These are phyloP conservation scores for Nothophoma quercina DNA, from an alignment of 2,329 filamentous ascomycete species.

Conservation along the genomic window DNA sequence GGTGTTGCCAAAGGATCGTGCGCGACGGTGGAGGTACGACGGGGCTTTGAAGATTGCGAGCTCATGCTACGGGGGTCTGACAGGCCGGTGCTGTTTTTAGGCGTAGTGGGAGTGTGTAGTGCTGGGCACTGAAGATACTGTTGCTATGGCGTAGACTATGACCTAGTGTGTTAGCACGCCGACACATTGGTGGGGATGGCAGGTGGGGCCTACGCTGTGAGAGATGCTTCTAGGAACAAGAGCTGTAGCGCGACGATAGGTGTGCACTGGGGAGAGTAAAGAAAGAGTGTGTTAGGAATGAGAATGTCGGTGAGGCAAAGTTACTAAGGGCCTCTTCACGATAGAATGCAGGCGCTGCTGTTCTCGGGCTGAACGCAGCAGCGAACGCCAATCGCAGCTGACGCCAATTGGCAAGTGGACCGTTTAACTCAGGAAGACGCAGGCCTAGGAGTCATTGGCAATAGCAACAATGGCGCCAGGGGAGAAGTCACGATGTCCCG, in stretches of 20 bases:
- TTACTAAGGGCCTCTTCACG: conserved; percentile 1
- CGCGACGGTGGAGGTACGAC: conserved; percentile 50
- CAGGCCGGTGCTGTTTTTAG: conserved; percentile 22
- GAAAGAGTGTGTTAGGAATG: conserved; percentile 1
- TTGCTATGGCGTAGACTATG: conserved; percentile 28
- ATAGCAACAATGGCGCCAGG: conserved; percentile 3
- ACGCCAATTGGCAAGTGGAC: conserved; percentile 7
- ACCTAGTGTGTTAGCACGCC: conserved; percentile 18
- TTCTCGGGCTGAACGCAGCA: conserved; percentile 2
- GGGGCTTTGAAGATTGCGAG: conserved; percentile 49
- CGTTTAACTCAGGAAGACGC: conserved; percentile 4
- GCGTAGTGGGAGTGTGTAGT: conserved; percentile 14
- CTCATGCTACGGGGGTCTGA: conserved; percentile 47
- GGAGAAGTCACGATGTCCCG: conserved; percentile 14
- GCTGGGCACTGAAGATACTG: conserved; percentile 26
- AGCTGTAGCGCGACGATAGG: conserved; percentile 23
- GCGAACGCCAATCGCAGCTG: conserved; percentile 12
- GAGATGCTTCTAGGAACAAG: conserved; percentile 22
- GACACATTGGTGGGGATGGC: conserved; percentile 17
- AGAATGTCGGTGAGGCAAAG: conserved; percentile 13
- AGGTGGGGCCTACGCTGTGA: conserved; percentile 26
- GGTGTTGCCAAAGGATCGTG: conserved; percentile 66
- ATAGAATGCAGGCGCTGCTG: conserved; percentile 11
- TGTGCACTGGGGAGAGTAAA: conserved; percentile 8
- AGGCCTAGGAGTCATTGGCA: not conserved